A percentile compares a stretch with the other conserved stretches of the same genome.
Conservation (phyloP, 2,329 filamentous ascomycete genomes). For the Chaetomiaceae sp. region DNA sequence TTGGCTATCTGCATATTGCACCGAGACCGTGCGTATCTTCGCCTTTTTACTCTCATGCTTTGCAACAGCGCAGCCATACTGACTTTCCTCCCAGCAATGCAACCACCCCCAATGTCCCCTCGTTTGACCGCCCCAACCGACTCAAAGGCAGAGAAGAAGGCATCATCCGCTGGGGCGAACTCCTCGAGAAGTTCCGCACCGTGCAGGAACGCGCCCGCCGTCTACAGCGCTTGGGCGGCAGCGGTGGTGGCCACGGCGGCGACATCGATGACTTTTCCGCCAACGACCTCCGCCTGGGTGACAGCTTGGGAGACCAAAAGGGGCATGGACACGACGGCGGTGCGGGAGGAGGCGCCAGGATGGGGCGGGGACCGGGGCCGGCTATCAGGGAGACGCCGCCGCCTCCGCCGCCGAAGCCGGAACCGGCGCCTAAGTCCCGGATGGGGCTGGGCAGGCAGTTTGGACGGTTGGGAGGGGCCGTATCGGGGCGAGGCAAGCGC, state of each 20-base stretch:
- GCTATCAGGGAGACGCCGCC: constrained; percentile 44
- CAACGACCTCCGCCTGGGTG: constrained; percentile 39
- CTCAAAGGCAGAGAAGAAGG: constrained; percentile 79
- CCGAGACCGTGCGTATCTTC: constrained; percentile 63
- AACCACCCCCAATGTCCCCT: constrained; percentile 46
- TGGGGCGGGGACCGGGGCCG: constrained; percentile 35
- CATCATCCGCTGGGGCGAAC: constrained; percentile 83
- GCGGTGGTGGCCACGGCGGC: background rate
- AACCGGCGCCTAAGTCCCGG: constrained; percentile 51
- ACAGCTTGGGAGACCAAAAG: constrained; percentile 9
- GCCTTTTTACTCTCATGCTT: constrained; percentile 19
- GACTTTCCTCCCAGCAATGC: constrained; percentile 33
- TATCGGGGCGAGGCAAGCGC: constrained; percentile 58
- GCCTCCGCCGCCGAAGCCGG: constrained; percentile 34
- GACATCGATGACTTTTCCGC: constrained; percentile 42
- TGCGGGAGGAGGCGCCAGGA: constrained; percentile 7
- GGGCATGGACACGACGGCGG: constrained; percentile 22
- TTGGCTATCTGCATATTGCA: constrained; percentile 85
- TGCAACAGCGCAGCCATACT: background rate
- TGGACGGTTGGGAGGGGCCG: constrained; percentile 66
- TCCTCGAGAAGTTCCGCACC: constrained; percentile 88
- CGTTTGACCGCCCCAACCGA: constrained; percentile 68
- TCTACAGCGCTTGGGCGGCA: constrained; percentile 54
- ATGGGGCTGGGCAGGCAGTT: constrained; percentile 63
- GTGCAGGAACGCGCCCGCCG: constrained; percentile 84